A percentile compares a stretch with the other conserved stretches of the same genome.
These are phyloP conservation scores for Papiliotrema terrestris DNA, from an alignment of 1,284 basidiomycete species.

Conservation along the genomic window DNA sequence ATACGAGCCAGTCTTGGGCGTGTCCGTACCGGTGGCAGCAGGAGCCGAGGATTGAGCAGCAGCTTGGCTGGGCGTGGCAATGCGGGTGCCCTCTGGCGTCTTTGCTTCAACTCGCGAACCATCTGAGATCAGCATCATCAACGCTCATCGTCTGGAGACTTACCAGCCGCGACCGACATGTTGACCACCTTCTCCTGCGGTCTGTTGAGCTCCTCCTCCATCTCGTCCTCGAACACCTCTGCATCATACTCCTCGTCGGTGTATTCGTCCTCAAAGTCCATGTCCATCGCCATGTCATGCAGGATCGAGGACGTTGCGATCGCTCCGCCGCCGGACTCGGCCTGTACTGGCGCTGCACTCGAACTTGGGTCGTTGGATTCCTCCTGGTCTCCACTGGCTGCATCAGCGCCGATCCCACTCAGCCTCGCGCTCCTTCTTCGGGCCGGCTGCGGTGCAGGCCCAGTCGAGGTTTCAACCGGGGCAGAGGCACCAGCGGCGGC, in stretches of 20 bases:
- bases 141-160: constrained; percentile 13
- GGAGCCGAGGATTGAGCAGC: constrained; percentile 15
- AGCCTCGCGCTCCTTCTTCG: constrained; percentile 78
- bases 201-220: constrained; percentile 53
- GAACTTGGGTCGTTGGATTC: constrained; percentile 25
- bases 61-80: constrained; percentile 71
- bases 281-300: constrained; percentile 37
- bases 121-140: constrained; percentile 53
- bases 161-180: constrained; percentile 75
- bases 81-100: constrained; percentile 90
- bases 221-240: constrained; percentile 57
- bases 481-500: constrained; percentile 20
- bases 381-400: constrained; percentile 30
- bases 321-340: not conserved
- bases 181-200: constrained; percentile 76
- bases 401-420: constrained; percentile 57
- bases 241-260: constrained; percentile 68
- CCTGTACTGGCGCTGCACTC: not conserved
- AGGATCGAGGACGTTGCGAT: not conserved
- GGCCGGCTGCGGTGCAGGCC: constrained; percentile 12
- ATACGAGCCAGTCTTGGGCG: constrained; percentile 66
- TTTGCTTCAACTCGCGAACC: constrained; percentile 89
- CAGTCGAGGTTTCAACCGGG: not conserved
- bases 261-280: constrained; percentile 54
- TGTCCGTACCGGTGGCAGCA: constrained; percentile 26